Evolutionary conservation across 75 land plant species (phyloP).

Genomic region (Pseudotsuga menziesii): DNA sequence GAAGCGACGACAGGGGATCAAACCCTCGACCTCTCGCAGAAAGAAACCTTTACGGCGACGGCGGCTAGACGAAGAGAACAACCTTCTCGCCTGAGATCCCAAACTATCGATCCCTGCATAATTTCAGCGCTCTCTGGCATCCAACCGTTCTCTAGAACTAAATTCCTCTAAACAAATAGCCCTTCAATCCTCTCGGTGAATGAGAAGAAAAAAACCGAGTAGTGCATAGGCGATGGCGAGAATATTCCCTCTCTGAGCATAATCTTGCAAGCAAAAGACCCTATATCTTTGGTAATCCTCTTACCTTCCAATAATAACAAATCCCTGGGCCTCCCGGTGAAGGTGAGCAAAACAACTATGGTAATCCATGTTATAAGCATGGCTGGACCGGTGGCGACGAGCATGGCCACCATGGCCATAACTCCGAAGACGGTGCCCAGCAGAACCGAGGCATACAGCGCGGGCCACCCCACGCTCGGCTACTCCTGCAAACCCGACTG

Average conservation of each 20-base stretch:
- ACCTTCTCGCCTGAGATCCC: too few species aligned
- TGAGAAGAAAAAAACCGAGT: constrained; percentile 36
- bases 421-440: not conserved
- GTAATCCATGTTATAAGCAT: constrained; percentile 8
- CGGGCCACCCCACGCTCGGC: not conserved
- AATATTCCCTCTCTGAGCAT: constrained; percentile 48
- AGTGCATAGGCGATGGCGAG: constrained; percentile 52
- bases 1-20: too few species aligned
- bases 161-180: too few species aligned
- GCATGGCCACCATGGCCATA: constrained; percentile 9
- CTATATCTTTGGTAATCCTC: constrained; percentile 44
- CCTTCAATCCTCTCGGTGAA: not conserved
- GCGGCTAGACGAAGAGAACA: too few species aligned
- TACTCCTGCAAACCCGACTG: not conserved
- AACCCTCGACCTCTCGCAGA: too few species aligned
- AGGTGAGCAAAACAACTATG: constrained; percentile 46
- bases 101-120: too few species aligned
- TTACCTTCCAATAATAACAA: constrained; percentile 45
- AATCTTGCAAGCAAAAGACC: constrained; percentile 32
- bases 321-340: constrained; percentile 43
- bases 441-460: constrained; percentile 2
- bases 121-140: too few species aligned
- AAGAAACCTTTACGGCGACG: too few species aligned
- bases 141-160: too few species aligned
- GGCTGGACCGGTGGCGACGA: not conserved